These are phyloP conservation scores for Lecanosticta acicola DNA, from an alignment of 2,329 filamentous ascomycete species.

Conservation along the genomic window DNA sequence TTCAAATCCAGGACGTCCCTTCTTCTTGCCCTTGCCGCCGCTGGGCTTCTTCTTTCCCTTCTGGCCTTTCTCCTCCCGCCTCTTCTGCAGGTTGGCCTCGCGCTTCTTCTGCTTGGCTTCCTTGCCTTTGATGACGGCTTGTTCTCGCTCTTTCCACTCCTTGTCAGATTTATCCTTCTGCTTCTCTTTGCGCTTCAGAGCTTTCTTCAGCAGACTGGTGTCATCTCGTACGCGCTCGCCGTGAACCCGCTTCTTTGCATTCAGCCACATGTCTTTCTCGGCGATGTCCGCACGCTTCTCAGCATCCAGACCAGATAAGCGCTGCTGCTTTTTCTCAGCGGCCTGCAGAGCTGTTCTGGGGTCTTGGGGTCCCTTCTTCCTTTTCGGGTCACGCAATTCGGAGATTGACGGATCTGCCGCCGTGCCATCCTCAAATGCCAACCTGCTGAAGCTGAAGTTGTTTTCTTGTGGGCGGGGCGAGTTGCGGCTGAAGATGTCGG, in stretches of 20 bases:
- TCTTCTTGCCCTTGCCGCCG: constrained; percentile 56
- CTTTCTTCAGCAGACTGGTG: constrained; percentile 82
- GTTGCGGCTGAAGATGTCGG: constrained; percentile 44
- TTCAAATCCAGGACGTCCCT: constrained; percentile 53
- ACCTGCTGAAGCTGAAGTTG: constrained; percentile 82
- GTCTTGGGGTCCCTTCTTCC: constrained; percentile 79
- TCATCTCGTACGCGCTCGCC: constrained; percentile 87
- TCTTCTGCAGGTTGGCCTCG: constrained; percentile 56
- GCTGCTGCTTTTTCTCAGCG: constrained; percentile 78
- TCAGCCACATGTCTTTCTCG: constrained; percentile 92
- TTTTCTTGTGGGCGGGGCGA: constrained; percentile 46
- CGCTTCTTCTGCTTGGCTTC: constrained; percentile 47
- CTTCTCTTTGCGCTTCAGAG: constrained; percentile 85
- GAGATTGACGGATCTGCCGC: constrained; percentile 66
- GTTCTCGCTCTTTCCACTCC: constrained; percentile 59
- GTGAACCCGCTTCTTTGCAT: constrained; percentile 79
- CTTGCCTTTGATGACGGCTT: constrained; percentile 43
- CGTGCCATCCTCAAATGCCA: constrained; percentile 85
- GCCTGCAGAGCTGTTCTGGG: constrained; percentile 79
- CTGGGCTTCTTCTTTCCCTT: constrained; percentile 62
- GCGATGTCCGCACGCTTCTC: constrained; percentile 79
- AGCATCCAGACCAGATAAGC: constrained; percentile 67
- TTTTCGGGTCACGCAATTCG: constrained; percentile 55
- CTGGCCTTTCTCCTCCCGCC: constrained; percentile 75
- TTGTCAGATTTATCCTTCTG: constrained; percentile 86